phyloP scores from a whole-genome alignment of 75 land plant genomes.

The Adiantum capillusveneris region DNA sequence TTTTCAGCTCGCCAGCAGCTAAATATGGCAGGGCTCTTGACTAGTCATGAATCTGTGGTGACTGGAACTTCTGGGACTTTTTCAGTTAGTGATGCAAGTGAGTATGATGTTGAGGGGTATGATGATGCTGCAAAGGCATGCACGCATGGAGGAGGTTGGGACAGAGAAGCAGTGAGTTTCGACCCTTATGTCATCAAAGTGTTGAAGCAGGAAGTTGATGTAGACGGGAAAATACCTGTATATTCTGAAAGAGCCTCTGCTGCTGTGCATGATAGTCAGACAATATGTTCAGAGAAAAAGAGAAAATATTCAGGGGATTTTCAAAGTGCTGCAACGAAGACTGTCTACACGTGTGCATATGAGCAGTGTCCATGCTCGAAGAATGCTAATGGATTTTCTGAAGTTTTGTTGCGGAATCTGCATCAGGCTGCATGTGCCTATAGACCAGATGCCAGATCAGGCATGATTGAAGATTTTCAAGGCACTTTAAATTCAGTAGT shows the following conservation, averaged over 20 bases:
- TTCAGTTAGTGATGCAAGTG: slow-evolving; percentile 36
- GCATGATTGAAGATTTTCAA: background rate
- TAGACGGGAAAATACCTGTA: background rate
- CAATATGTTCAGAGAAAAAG: slow-evolving; percentile 2
- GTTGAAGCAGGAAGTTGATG: slow-evolving; percentile 3
- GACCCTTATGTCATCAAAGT: background rate
- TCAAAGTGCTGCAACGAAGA: slow-evolving; percentile 5
- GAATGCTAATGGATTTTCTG: slow-evolving; percentile 9
- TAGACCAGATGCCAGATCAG: background rate
- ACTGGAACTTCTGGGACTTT: background rate
- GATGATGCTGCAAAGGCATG: slow-evolving; percentile 25
- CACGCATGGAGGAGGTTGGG: slow-evolving; percentile 5
- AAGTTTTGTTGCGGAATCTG: slow-evolving; percentile 7
- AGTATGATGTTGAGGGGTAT: slow-evolving; percentile 74
- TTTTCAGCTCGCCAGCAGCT: slow-evolving; percentile 42
- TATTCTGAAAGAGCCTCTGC: background rate
- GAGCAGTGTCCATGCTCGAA: slow-evolving; percentile 16
- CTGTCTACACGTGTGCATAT: slow-evolving; percentile 12
- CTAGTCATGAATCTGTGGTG: slow-evolving; percentile 27
- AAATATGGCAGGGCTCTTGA: background rate
- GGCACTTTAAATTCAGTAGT: background rate
- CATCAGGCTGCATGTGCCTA: slow-evolving; percentile 15
- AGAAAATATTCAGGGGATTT: slow-evolving; percentile 12
- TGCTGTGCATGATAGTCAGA: background rate
- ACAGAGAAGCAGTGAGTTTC: slow-evolving; percentile 5